Evolutionary conservation across 1,284 basidiomycete species (phyloP).

Genomic region (Naganishia sp.): DNA sequence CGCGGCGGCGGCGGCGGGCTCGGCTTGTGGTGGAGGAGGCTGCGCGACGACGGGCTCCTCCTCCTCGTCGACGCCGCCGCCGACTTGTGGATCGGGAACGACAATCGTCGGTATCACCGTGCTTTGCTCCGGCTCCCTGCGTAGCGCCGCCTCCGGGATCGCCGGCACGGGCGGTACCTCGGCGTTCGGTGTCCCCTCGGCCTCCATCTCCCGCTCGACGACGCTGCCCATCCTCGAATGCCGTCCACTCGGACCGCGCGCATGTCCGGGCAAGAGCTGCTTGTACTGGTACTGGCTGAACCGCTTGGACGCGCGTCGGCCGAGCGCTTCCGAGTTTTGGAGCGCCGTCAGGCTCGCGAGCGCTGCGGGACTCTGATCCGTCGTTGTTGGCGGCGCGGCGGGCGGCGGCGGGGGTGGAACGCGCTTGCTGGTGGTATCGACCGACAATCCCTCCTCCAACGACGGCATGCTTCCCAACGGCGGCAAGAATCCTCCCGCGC

Average conservation of each 20-base stretch:
- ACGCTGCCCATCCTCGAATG: conserved; percentile 29
- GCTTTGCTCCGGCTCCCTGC: background rate
- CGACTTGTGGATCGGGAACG: conserved; percentile 12
- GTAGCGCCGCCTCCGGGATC: conserved; percentile 37
- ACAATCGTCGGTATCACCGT: conserved; percentile 24
- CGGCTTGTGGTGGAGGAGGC: background rate
- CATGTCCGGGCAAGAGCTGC: conserved; percentile 75
- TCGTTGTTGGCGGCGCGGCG: conserved; percentile 36
- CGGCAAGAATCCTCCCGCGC: conserved; percentile 44
- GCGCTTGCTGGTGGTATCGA: conserved; percentile 15
- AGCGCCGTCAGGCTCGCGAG: conserved; percentile 84
- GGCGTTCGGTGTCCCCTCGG: background rate
- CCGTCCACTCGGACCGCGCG: conserved; percentile 49
- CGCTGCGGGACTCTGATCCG: conserved; percentile 62
- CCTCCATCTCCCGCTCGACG: background rate
- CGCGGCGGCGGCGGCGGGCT: background rate
- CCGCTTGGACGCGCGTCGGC: conserved; percentile 90
- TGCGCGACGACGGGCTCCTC: too few species aligned
- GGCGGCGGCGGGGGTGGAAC: background rate
- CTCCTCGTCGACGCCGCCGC: too few species aligned
- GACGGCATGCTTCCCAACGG: conserved; percentile 34
- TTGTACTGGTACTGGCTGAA: conserved; percentile 95
- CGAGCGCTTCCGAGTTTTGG: conserved; percentile 80
- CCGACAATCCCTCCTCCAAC: conserved; percentile 10
- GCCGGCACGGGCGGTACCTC: conserved; percentile 47